phyloP scores from a whole-genome alignment of 352 stramenopile species.

The Ophiocytium majus region DNA sequence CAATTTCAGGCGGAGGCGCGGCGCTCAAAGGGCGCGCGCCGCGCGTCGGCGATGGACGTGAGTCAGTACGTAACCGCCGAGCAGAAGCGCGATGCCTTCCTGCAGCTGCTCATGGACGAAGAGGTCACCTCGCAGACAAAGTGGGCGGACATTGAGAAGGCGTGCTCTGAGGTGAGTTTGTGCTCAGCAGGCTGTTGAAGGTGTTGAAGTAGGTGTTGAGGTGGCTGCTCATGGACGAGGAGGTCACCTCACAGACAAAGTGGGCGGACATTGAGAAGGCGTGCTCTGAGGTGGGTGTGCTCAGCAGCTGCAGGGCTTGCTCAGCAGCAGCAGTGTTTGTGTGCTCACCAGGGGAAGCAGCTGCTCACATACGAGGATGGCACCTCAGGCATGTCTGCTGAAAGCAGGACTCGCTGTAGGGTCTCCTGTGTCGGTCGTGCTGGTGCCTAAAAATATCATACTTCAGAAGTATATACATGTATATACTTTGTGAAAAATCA shows the following conservation, averaged over 20 bases:
- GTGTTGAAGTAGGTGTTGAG: constrained; percentile 52
- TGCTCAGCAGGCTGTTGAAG: too few species aligned
- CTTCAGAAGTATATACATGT: too few species aligned
- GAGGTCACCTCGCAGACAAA: constrained; percentile 55
- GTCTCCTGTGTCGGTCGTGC: too few species aligned
- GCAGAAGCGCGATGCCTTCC: constrained; percentile 55
- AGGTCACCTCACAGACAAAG: constrained; percentile 55
- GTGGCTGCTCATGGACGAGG: constrained; percentile 47
- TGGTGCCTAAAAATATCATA: too few species aligned
- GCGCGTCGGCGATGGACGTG: constrained; percentile 19
- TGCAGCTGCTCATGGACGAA: constrained; percentile 48
- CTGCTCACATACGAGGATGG: too few species aligned
- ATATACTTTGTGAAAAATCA: too few species aligned
- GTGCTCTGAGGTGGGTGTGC: not conserved
- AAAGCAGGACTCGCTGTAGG: too few species aligned
- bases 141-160: constrained; percentile 32
- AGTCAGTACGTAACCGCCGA: constrained; percentile 47
- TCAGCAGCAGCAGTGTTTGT: too few species aligned
- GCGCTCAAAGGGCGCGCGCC: not conserved
- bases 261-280: constrained; percentile 31
- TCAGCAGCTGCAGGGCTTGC: too few species aligned
- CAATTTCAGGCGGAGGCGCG: not conserved
- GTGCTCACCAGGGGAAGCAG: too few species aligned
- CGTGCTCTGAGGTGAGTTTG: not conserved
- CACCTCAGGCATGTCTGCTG: too few species aligned